Base-by-base conservation (phyloP, 2,329 filamentous ascomycete species). In the Talaromyces marneffei region DNA sequence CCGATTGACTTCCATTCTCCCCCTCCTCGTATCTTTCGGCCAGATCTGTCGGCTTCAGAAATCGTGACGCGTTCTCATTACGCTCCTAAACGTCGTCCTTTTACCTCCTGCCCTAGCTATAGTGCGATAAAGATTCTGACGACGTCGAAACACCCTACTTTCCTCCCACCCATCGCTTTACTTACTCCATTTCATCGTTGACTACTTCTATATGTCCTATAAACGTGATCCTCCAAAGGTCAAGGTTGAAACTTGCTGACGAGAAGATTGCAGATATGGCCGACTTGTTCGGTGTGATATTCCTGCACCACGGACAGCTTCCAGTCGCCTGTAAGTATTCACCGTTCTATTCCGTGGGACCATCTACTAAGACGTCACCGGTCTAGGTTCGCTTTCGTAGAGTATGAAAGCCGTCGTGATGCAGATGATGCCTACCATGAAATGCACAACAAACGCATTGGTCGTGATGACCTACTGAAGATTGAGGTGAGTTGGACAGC, bases 361-460 rank as follows among this genome's bases (percentile, higher is more conserved):
- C 8, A 10, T 27, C 4, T 20, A 16, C 27, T 53, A 53, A 57
- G 5, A 23, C 4, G 14, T 42, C 6, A 33, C 27, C 8, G 5
- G 27, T 58, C 29, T 66, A 87, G 94, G 68, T 99, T 99, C 77
- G 94, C 94, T 39, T 99, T 99, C 76, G 94, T 99, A 66, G 94
- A 99, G 80, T 99, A 99, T 78, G 94, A 99, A 82, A 95, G 92
- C 77, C 91, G 93, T 71, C 92, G 94, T 70, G 94, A 99, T 82
- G 92, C 94, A 66, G 94, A 99, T 77, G 94, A 99, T 80, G 94
- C 94, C 53, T 99, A 99, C 76, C 91, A 99, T 77, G 94, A 99
- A 81, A 99, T 99, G 94, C 94, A 99, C 75, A 97, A 97, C 83
- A 97, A 97, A 86, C 91, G 93, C 68, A 92, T 99, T 69, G 92